phyloP scores from a whole-genome alignment of 2,329 filamentous ascomycete species.

The Penicillium verrucosum region DNA sequence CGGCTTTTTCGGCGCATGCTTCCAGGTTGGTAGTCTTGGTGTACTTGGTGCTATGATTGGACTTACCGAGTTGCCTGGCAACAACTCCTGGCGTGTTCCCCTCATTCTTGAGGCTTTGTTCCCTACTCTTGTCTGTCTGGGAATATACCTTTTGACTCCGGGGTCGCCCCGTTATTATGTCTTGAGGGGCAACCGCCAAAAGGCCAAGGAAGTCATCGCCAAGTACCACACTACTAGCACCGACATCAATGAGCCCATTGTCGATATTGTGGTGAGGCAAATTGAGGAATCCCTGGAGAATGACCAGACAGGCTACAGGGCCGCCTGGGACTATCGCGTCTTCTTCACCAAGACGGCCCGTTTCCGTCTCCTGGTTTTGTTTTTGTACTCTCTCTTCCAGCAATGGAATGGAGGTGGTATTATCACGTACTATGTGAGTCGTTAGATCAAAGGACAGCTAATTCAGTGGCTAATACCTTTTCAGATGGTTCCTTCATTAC shows the following conservation, averaged over 20 bases:
- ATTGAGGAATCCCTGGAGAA: slow-evolving; percentile 48
- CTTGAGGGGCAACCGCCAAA: slow-evolving; percentile 32
- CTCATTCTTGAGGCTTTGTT: slow-evolving; percentile 49
- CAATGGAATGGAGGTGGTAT: slow-evolving; percentile 50
- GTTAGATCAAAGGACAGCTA: background rate
- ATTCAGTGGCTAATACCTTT: background rate
- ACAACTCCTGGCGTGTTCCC: slow-evolving; percentile 40
- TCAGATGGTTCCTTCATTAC: slow-evolving; percentile 37
- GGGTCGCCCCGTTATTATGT: slow-evolving; percentile 39
- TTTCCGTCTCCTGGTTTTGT: slow-evolving; percentile 45
- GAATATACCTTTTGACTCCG: slow-evolving; percentile 43
- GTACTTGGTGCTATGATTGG: slow-evolving; percentile 47
- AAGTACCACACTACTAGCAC: slow-evolving; percentile 45
- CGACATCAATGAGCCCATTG: slow-evolving; percentile 42
- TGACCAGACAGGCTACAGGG: slow-evolving; percentile 35
- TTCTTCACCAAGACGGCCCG: slow-evolving; percentile 47
- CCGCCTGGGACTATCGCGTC: slow-evolving; percentile 47
- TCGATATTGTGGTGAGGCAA: slow-evolving; percentile 42
- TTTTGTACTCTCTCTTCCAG: slow-evolving; percentile 48
- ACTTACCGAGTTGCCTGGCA: slow-evolving; percentile 37
- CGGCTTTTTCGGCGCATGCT: slow-evolving; percentile 49
- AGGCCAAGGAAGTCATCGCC: slow-evolving; percentile 36
- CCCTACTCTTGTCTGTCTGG: slow-evolving; percentile 46
- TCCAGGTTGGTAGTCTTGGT: slow-evolving; percentile 45
- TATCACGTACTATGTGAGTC: slow-evolving; percentile 42